Evolutionary conservation across 2,329 filamentous ascomycete genomes (phyloP).

Genomic region (Ambrosiella beaveri): DNA sequence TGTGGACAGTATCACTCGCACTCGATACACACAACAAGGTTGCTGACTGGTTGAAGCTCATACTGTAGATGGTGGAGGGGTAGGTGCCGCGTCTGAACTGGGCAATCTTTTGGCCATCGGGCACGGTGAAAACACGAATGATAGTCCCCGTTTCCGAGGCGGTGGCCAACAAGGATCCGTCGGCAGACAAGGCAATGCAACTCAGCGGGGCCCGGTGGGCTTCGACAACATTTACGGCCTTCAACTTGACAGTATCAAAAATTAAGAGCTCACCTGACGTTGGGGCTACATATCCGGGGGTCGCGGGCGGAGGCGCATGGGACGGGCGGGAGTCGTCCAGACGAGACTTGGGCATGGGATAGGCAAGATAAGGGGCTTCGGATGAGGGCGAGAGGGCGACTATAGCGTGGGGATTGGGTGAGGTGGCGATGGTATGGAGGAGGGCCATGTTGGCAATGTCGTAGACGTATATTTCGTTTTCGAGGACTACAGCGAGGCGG

Average conservation of each 20-base stretch:
- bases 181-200: conserved; percentile 78
- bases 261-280: conserved; percentile 86
- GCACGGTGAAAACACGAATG: conserved; percentile 86
- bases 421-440: conserved; percentile 80
- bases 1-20: conserved; percentile 88
- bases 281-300: conserved; percentile 57
- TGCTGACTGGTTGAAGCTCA: conserved; percentile 94
- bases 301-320: conserved; percentile 54
- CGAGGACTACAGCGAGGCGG: conserved; percentile 77
- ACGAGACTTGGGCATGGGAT: conserved; percentile 63
- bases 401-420: conserved; percentile 79
- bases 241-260: conserved; percentile 75
- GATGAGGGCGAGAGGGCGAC: conserved; percentile 87
- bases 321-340: conserved; percentile 49
- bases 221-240: conserved; percentile 89
- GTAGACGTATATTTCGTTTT: conserved; percentile 95
- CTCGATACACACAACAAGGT: conserved; percentile 91
- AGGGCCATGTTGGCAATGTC: conserved; percentile 98
- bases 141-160: conserved; percentile 96
- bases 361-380: conserved; percentile 89
- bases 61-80: conserved; percentile 89
- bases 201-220: conserved; percentile 85
- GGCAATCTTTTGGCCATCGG: conserved; percentile 79
- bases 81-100: conserved; percentile 94
- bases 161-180: conserved; percentile 80